Evolutionary conservation across 2,329 filamentous ascomycete species (phyloP).

Genomic region (Aspergillus spinulosporus): DNA sequence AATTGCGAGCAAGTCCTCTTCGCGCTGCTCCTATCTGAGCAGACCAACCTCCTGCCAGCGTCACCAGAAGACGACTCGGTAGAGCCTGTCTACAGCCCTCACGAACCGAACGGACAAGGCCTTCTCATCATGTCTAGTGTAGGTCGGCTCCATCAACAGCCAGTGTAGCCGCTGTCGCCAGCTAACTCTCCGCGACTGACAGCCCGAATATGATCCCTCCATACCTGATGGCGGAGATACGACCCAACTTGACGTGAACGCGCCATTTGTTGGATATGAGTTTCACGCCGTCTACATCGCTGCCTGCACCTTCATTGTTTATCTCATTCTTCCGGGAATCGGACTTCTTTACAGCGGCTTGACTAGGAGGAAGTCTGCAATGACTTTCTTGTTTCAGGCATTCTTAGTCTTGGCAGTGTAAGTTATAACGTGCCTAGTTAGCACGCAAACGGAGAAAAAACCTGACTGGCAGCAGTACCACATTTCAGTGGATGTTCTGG

Average conservation of each 20-base stretch:
- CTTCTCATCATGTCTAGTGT: constrained; percentile 11
- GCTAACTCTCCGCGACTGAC: constrained; percentile 3
- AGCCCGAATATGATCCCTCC: constrained; percentile 39
- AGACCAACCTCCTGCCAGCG: neutral
- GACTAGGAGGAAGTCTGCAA: constrained; percentile 61
- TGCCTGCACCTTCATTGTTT: constrained; percentile 62
- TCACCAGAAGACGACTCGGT: neutral
- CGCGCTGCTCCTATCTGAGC: neutral
- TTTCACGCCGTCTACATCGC: constrained; percentile 61
- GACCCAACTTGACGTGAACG: constrained; percentile 55
- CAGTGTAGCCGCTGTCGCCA: neutral
- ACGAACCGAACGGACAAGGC: neutral
- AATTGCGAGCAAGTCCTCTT: neutral
- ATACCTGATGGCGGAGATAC: constrained; percentile 57
- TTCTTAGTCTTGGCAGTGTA: constrained; percentile 59
- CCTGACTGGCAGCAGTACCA: constrained; percentile 28
- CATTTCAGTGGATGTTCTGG: constrained; percentile 63
- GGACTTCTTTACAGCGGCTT: constrained; percentile 66
- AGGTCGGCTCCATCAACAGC: neutral
- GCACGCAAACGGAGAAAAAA: neutral
- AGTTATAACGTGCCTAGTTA: constrained; percentile 14
- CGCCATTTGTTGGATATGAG: constrained; percentile 59
- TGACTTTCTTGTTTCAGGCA: constrained; percentile 63
- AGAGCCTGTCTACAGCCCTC: neutral
- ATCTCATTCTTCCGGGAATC: constrained; percentile 67